Percentiles rank a stretch among this genome's conserved stretches.
Evolutionary conservation across 495 filamentous ascomycete species (phyloP).

Genomic region (Neurospora sp.): DNA sequence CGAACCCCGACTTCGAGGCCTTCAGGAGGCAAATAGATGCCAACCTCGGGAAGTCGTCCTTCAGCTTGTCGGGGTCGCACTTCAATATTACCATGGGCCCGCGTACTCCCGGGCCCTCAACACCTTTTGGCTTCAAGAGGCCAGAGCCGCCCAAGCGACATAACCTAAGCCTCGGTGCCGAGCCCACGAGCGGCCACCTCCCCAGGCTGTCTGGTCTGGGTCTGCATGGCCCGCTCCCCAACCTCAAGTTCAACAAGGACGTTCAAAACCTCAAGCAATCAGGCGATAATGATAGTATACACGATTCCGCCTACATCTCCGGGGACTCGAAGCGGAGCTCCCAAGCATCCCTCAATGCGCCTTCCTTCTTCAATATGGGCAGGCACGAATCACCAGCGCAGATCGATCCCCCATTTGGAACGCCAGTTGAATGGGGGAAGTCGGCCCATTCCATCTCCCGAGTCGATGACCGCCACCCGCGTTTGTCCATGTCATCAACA

Average conservation of each 20-base stretch:
- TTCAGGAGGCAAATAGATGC: constrained; percentile 61
- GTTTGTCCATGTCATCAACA: constrained; percentile 38
- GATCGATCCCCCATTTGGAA: constrained; percentile 25
- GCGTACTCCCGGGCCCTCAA: constrained; percentile 14
- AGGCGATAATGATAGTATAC: constrained; percentile 24
- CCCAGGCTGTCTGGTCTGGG: constrained; percentile 10
- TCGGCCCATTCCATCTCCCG: constrained; percentile 26
- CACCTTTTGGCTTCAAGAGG: constrained; percentile 23
- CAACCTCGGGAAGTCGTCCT: constrained; percentile 36
- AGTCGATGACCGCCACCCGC: constrained; percentile 39
- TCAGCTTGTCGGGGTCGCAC: constrained; percentile 40
- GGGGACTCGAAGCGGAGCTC: constrained; percentile 39
- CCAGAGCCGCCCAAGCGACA: constrained; percentile 30
- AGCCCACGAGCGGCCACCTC: constrained; percentile 17
- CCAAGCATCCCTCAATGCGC: constrained; percentile 29
- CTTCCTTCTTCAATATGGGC: constrained; percentile 22
- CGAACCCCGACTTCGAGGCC: constrained; percentile 68
- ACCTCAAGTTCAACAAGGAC: constrained; percentile 5
- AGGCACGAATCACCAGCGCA: constrained; percentile 29
- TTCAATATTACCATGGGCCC: constrained; percentile 23
- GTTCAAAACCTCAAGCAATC: constrained; percentile 9
- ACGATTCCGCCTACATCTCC: constrained; percentile 38
- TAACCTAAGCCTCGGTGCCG: constrained; percentile 27
- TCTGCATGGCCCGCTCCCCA: constrained; percentile 3
- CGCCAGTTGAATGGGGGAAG: constrained; percentile 13